Evolutionary conservation across 192 early-diverging fungal species (phyloP), one percentile per base, ranked within the genome.

Genomic region (Globomyces pollinis-pini): DNA sequence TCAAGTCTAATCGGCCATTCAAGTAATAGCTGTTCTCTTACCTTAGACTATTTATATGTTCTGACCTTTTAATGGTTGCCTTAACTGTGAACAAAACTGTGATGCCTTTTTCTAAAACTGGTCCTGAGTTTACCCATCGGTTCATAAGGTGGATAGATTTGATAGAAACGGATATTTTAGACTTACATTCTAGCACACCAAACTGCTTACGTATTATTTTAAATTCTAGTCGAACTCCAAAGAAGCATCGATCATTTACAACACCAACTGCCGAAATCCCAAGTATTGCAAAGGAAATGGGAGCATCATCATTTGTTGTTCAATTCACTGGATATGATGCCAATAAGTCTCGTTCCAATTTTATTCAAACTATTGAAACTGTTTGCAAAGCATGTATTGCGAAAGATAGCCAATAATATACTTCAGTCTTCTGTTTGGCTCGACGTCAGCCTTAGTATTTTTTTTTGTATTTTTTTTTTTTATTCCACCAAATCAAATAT

Each of bases 71-170:
- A 35, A 72, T 78, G 70, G 63, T 78, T 1, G 65, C 66, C 13
- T 39, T 57, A 16, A 36, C 57, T n/a, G 60, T 43, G 26, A 36
- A 30, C 6, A 68, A 61, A 23, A 50, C 43, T 26, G 65, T 61
- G n/a, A 23, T 61, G 8, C 15, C 30, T 9, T 52, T 52, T 1
- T 60, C 63, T 38, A 29, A 24, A 18, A 18, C 61, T 9, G 50
- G 42, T 24, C 28, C 44, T 0, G 61, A 65, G 34, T 52, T 66
- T 16, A n/a, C 26, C 24, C 74, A 51, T 59, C 57, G 58, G 36
- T 77, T 77, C 57, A 30, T 77, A 29, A 12, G 75, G 42, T 77
- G 72, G 72, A 58, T 77, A 9, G 75, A 77, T 67, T 42, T 77
- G 36, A 13, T 66, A 24, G 75, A 77, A 61, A 69, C 74, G 38